phyloP scores from a whole-genome alignment of 768 basidiomycete genomes.

The Exidia glandulosa region DNA sequence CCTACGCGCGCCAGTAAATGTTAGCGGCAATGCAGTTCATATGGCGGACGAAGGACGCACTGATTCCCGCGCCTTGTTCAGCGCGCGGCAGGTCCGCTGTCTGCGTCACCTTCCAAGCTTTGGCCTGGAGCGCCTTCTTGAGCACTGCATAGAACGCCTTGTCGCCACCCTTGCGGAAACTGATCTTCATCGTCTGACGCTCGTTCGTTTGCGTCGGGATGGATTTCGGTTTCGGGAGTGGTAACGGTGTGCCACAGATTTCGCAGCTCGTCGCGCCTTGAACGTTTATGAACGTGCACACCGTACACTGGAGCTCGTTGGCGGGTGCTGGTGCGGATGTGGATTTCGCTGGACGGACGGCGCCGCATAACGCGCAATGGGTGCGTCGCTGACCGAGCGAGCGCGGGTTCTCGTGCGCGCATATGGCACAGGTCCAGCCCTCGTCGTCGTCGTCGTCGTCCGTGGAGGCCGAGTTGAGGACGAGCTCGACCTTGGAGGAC shows the following conservation, averaged over 20 bases:
- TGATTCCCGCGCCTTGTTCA: slow-evolving; percentile 25
- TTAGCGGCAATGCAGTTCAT: background rate
- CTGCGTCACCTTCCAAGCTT: slow-evolving; percentile 81
- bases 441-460: slow-evolving; percentile 27
- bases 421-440: slow-evolving; percentile 84
- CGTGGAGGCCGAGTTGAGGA: slow-evolving; percentile 28
- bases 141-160: slow-evolving; percentile 69
- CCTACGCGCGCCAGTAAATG: slow-evolving; percentile 30
- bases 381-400: slow-evolving; percentile 47
- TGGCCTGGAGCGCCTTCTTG: slow-evolving; percentile 56
- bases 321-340: slow-evolving; percentile 14
- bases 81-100: slow-evolving; percentile 22
- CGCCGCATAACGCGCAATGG: slow-evolving; percentile 70
- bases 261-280: slow-evolving; percentile 66
- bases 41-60: slow-evolving; percentile 30
- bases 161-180: slow-evolving; percentile 87
- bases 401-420: slow-evolving; percentile 71
- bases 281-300: slow-evolving; percentile 88
- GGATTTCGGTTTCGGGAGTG: slow-evolving; percentile 47
- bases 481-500: slow-evolving; percentile 77
- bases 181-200: slow-evolving; percentile 51
- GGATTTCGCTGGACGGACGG: slow-evolving; percentile 42
- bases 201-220: no score
- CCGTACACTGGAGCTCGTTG: slow-evolving; percentile 7
- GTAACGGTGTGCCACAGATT: slow-evolving; percentile 70